phyloP scores from a whole-genome alignment of 805 yeast species.

The Clavispora fructus region DNA sequence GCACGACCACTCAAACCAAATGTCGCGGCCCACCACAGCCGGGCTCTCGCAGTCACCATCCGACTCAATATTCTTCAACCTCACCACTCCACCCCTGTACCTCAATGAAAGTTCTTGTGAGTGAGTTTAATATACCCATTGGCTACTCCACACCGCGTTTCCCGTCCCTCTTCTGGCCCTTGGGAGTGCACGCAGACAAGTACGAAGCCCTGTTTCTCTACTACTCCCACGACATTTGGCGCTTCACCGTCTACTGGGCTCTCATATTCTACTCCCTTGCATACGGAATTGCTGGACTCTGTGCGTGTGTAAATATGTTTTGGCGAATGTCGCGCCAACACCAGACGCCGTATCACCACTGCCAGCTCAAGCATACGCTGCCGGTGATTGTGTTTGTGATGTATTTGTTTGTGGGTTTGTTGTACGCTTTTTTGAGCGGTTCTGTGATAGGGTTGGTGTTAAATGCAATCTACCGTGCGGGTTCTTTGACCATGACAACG shows the following conservation, averaged over 20 bases:
- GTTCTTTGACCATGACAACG: slow-evolving; percentile 81
- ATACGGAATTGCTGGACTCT: slow-evolving; percentile 58
- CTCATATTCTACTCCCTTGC: slow-evolving; percentile 60
- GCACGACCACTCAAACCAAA: too few species aligned
- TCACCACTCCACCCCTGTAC: too few species aligned
- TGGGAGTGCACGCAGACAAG: slow-evolving; percentile 30
- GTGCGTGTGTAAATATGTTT: slow-evolving; percentile 39
- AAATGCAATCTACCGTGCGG: slow-evolving; percentile 73
- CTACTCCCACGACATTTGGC: slow-evolving; percentile 70
- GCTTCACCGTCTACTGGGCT: slow-evolving; percentile 78
- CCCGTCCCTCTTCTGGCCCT: slow-evolving; percentile 79
- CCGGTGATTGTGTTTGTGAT: slow-evolving; percentile 38
- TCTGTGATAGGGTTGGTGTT: slow-evolving; percentile 71
- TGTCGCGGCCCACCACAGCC: too few species aligned
- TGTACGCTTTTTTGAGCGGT: slow-evolving; percentile 68
- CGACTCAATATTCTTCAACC: too few species aligned
- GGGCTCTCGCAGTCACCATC: too few species aligned
- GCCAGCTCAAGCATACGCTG: slow-evolving; percentile 7
- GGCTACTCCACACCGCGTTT: slow-evolving; percentile 77
- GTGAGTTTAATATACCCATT: slow-evolving; percentile 60
- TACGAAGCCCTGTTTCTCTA: slow-evolving; percentile 58
- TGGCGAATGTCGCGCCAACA: background rate
- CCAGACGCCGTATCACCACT: slow-evolving; percentile 14
- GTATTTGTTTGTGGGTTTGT: slow-evolving; percentile 51
- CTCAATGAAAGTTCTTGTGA: slow-evolving; percentile 25